Evolutionary conservation across 768 basidiomycete species (phyloP).

Genomic region (Boletales sp.): DNA sequence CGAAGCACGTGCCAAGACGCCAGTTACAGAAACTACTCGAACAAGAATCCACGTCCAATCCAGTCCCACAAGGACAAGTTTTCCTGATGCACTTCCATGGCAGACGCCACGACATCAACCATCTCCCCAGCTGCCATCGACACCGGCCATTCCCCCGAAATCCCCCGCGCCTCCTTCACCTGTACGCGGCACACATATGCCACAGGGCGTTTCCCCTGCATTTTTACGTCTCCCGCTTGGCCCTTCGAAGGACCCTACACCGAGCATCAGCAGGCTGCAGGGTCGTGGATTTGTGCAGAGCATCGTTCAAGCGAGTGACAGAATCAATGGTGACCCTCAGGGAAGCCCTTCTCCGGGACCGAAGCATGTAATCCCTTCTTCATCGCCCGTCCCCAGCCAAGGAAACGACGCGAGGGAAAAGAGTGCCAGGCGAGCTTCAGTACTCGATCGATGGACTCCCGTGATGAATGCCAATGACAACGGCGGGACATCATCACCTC

Average conservation of each 20-base stretch:
- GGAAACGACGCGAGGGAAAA: constrained; percentile 36
- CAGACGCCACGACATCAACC: constrained; percentile 26
- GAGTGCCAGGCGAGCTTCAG: constrained; percentile 38
- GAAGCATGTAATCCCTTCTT: constrained; percentile 26
- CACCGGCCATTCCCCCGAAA: constrained; percentile 23
- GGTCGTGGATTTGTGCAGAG: constrained; percentile 86
- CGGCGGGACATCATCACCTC: constrained; percentile 34
- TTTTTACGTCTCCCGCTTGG: constrained; percentile 46
- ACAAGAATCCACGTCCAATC: constrained; percentile 17
- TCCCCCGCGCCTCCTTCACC: constrained; percentile 36
- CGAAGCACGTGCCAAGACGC: constrained; percentile 22
- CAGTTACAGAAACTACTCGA: constrained; percentile 12
- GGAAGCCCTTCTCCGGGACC: constrained; percentile 30
- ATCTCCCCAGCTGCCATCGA: constrained; percentile 31
- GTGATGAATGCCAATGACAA: constrained; percentile 25
- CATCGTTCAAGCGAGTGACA: constrained; percentile 68
- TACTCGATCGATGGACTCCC: constrained; percentile 72
- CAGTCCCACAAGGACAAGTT: constrained; percentile 14
- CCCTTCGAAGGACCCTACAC: constrained; percentile 68
- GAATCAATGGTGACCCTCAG: constrained; percentile 37
- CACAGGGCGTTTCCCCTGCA: constrained; percentile 48
- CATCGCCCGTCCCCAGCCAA: constrained; percentile 32
- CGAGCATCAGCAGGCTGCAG: constrained; percentile 77
- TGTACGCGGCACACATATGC: constrained; percentile 38
- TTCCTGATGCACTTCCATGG: constrained; percentile 16